Evolutionary conservation across 805 yeast genomes (phyloP).

Genomic region (baker's yeast (Saccharomyces cerevisiae)): DNA sequence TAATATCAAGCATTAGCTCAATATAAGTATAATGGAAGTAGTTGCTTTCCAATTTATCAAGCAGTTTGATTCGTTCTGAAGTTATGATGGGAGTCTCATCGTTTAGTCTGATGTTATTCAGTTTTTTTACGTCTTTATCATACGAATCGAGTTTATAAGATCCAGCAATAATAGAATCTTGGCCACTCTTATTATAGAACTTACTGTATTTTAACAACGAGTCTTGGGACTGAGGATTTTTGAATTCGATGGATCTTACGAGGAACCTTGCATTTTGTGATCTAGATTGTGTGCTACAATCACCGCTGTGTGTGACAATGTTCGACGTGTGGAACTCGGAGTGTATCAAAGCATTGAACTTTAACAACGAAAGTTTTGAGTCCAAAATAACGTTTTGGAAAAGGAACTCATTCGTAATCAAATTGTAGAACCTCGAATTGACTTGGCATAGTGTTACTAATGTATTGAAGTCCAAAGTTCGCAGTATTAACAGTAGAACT

Average conservation of each 20-base stretch:
- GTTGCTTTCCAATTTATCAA: conserved; percentile 17
- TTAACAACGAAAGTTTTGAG: conserved; percentile 21
- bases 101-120: conserved; percentile 11
- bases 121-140: conserved; percentile 17
- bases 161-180: conserved; percentile 21
- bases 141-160: conserved; percentile 14
- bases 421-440: conserved; percentile 17
- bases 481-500: conserved; percentile 19
- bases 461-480: conserved; percentile 17
- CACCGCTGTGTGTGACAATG: conserved; percentile 5
- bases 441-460: conserved; percentile 19
- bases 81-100: background rate
- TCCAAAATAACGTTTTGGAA: conserved; percentile 21
- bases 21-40: conserved; percentile 28
- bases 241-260: conserved; percentile 23
- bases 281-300: background rate
- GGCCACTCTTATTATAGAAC: conserved; percentile 14
- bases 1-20: conserved; percentile 34
- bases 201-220: conserved; percentile 28
- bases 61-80: conserved; percentile 1
- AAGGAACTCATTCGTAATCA: conserved; percentile 21
- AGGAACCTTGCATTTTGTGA: conserved; percentile 23
- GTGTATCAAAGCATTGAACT: conserved; percentile 27
- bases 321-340: conserved; percentile 21
- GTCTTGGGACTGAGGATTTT: conserved; percentile 28